Base-by-base conservation (phyloP, 2,329 filamentous ascomycete species). In the Penicillium sumatraense region DNA sequence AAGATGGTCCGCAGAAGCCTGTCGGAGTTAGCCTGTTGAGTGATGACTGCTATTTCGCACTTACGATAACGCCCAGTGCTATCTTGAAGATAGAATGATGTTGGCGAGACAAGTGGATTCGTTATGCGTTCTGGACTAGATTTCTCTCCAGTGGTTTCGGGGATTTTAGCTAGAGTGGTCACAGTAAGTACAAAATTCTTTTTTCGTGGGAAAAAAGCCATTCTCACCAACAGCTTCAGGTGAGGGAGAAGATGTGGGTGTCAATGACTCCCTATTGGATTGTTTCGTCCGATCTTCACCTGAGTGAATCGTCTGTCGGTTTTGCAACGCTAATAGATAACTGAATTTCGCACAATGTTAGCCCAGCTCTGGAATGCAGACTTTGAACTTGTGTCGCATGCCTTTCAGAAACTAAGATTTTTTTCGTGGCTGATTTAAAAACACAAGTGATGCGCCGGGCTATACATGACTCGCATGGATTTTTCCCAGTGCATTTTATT, bases 1-100 rank as follows among this genome's bases (percentile, higher is more conserved):
- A 57, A 11, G 54, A 57, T 31, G 54, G 54, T 5, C 54, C 54
- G 20, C 54, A 53, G 16, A 53, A 53, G 13, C 54, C 50, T 57
- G 14, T 5, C 38, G n/a, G 5, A 50, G n/a, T 42, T 42, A 26
- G 54, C 45, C 18, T 29, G 26, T 23, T 10, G 20, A 2, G 13
- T 5, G n/a, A 9, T 3, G 9, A n/a, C 29, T 24, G 21, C n/a
- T 45, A 7, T 3, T 45, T 24, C 18, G 18, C 13, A 7, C 42
- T 46, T 23, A 46, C 42, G 20, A 20, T 46, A 46, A 1, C 42
- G 42, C 5, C 42, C 42, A 11, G 42, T 26, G 24, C 21, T 46
- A 46, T 46, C 42, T 20, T 29, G 42, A 11, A 46, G 42, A 20
- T 46, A 46, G 10, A 46, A 46, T 24, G 42, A 46, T 20, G 8